These are phyloP conservation scores for Mucor irregularis DNA, from an alignment of 371 early-diverging fungal genomes.

Conservation along the genomic window DNA sequence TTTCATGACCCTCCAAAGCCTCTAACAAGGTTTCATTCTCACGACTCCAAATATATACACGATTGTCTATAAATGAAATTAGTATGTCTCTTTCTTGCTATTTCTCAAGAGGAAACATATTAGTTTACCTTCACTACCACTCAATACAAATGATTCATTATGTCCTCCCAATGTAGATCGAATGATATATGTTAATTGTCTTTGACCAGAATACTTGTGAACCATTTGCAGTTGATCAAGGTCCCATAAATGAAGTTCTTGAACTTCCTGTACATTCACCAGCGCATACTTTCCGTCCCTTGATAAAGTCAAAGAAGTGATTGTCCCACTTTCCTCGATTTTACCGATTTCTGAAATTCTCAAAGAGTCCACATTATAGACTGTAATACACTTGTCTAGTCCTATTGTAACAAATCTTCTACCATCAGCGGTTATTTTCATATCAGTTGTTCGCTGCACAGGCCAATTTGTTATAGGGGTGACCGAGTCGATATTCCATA, in stretches of 20 bases:
- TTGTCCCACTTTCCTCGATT: constrained; percentile 68
- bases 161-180: constrained; percentile 91
- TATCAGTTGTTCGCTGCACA: constrained; percentile 78
- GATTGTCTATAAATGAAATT: constrained; percentile 53
- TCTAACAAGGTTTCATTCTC: constrained; percentile 76
- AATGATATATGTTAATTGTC: constrained; percentile 86
- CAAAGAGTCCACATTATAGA: constrained; percentile 56
- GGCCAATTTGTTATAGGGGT: constrained; percentile 67
- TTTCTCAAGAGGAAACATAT: background rate
- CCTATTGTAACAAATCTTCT: constrained; percentile 72
- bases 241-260: constrained; percentile 91
- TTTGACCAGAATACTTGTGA: constrained; percentile 80
- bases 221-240: constrained; percentile 66
- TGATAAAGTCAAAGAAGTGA: constrained; percentile 78
- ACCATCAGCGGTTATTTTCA: constrained; percentile 78
- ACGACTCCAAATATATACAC: constrained; percentile 91
- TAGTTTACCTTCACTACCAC: constrained; percentile 85
- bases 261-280: constrained; percentile 61
- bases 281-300: constrained; percentile 73
- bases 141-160: constrained; percentile 78
- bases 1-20: constrained; percentile 79
- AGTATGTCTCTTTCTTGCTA: background rate
- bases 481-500: constrained; percentile 62
- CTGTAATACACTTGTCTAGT: constrained; percentile 67
- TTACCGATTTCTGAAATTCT: constrained; percentile 26